Conservation (phyloP, 2,329 filamentous ascomycete species). For the Fusarium buharicum region DNA sequence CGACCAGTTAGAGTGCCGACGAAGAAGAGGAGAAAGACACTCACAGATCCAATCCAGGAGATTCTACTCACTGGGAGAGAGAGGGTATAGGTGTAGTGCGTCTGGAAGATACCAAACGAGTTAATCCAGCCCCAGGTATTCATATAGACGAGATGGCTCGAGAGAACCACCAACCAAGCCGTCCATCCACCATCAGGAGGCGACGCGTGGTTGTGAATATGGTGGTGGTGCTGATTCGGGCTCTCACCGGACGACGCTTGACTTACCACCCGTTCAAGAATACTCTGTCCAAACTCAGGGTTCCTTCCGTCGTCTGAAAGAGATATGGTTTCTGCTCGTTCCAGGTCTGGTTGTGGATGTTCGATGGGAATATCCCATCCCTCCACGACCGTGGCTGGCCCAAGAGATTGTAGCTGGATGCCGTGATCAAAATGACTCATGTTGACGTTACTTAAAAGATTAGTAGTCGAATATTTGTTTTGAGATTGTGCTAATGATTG, state of each 20-base stretch:
- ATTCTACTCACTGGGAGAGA: conserved; percentile 56
- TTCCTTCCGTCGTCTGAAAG: neutral
- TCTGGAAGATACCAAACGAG: conserved; percentile 66
- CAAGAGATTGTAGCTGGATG: neutral
- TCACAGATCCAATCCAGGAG: conserved; percentile 63
- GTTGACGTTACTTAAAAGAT: neutral
- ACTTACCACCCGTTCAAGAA: conserved; percentile 17
- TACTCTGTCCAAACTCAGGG: conserved; percentile 22
- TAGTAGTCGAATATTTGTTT: neutral
- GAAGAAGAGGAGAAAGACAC: conserved; percentile 64
- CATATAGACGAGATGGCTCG: conserved; percentile 58
- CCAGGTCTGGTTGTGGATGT: neutral
- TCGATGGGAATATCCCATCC: neutral
- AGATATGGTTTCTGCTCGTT: neutral
- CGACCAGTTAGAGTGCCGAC: conserved; percentile 63
- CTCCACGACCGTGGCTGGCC: neutral
- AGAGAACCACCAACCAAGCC: conserved; percentile 54
- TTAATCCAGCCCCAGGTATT: conserved; percentile 66
- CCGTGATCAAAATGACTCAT: neutral
- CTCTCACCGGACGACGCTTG: neutral
- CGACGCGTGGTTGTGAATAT: no score
- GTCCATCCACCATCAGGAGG: conserved; percentile 60
- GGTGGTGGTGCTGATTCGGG: conserved; percentile 47
- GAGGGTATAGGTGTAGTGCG: conserved; percentile 60
- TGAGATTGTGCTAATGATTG: neutral